A percentile compares a stretch with the other conserved stretches of the same genome.
phyloP scores from a whole-genome alignment of 805 yeast species.

The Kuraishia molischiana region DNA sequence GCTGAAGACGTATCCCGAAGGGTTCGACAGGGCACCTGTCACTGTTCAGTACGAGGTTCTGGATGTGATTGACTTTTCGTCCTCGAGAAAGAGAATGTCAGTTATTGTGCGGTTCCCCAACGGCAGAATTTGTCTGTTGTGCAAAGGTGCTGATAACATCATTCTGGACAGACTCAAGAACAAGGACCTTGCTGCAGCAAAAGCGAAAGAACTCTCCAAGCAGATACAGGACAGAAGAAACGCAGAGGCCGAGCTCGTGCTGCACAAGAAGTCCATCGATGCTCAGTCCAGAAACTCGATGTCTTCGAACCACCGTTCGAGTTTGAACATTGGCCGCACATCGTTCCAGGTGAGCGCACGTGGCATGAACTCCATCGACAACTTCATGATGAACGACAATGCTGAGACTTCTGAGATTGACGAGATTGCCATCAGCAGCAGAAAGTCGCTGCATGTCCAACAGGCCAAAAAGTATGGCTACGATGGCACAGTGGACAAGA shows the following conservation, averaged over 20 bases:
- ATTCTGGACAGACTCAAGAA: slow-evolving; percentile 66
- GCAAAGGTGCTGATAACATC: slow-evolving; percentile 95
- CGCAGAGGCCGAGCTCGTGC: slow-evolving; percentile 67
- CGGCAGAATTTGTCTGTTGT: slow-evolving; percentile 61
- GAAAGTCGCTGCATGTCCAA: slow-evolving; percentile 48
- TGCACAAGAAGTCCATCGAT: slow-evolving; percentile 43
- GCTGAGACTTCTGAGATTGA: slow-evolving; percentile 42
- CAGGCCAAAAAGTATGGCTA: slow-evolving; percentile 46
- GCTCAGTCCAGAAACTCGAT: slow-evolving; percentile 14
- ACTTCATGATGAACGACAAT: slow-evolving; percentile 29
- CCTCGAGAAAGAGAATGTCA: slow-evolving; percentile 90
- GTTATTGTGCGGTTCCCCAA: slow-evolving; percentile 73
- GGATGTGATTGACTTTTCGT: slow-evolving; percentile 78
- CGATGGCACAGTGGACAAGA: slow-evolving; percentile 7
- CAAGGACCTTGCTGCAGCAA: slow-evolving; percentile 47
- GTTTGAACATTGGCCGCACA: slow-evolving; percentile 14
- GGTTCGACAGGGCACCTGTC: slow-evolving; percentile 55
- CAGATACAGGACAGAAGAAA: slow-evolving; percentile 53
- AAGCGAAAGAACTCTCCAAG: slow-evolving; percentile 51
- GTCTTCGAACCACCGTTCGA: slow-evolving; percentile 10
- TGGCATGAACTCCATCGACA: slow-evolving; percentile 34
- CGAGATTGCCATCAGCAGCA: slow-evolving; percentile 40
- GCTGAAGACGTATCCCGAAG: slow-evolving; percentile 74
- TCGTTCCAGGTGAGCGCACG: slow-evolving; percentile 5
- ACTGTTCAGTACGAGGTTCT: slow-evolving; percentile 65